A percentile compares a stretch with the other conserved stretches of the same genome.
Conservation (phyloP, 176 grass and related monocot species). For the Carex scoparia region DNA sequence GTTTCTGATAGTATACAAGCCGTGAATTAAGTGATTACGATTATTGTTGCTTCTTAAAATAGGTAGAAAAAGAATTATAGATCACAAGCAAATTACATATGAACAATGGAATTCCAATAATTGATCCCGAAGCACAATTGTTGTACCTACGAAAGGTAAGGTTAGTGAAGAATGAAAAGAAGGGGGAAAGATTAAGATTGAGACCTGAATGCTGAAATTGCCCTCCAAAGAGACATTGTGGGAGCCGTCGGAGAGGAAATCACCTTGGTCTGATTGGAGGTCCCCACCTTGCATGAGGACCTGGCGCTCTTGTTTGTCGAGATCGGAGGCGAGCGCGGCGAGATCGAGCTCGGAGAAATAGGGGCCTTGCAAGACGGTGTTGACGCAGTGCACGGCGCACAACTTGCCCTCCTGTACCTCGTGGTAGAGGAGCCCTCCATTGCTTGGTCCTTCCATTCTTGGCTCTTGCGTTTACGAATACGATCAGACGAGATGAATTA, state of each 20-base stretch:
- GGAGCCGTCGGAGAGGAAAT: slow-evolving; percentile 58
- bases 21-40: not conserved
- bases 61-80: not conserved
- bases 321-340: slow-evolving; percentile 83
- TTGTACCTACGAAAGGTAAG: not conserved
- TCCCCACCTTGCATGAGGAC: slow-evolving; percentile 51
- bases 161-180: not conserved
- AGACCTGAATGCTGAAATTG: slow-evolving; percentile 99
- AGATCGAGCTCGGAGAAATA: slow-evolving; percentile 99
- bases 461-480: not conserved
- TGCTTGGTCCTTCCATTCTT: slow-evolving; percentile 49
- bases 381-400: slow-evolving; percentile 98
- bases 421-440: slow-evolving; percentile 92
- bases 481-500: not conserved
- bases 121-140: not conserved
- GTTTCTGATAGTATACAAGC: not conserved
- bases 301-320: slow-evolving; percentile 75
- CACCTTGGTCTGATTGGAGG: slow-evolving; percentile 31
- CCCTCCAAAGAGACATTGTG: slow-evolving; percentile 91
- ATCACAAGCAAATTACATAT: not conserved
- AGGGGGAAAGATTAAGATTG: not conserved
- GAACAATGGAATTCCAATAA: not conserved
- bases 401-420: slow-evolving; percentile 98
- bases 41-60: not conserved
- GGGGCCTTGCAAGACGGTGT: slow-evolving; percentile 91